phyloP scores from a whole-genome alignment of 2,329 filamentous ascomycete genomes.

The Exophiala sp. region DNA sequence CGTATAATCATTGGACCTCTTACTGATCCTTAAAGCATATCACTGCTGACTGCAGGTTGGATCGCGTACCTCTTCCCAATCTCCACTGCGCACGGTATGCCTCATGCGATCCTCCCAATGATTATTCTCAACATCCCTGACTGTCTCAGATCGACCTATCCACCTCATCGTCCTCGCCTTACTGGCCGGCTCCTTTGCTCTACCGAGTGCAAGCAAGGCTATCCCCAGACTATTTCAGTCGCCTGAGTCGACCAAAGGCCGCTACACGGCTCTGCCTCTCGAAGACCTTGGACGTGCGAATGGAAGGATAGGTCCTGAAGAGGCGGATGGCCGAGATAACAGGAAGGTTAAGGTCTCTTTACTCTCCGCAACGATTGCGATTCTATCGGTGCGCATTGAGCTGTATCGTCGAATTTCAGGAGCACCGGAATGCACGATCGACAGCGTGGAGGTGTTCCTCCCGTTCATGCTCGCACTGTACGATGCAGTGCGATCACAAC shows the following conservation, averaged over 20 bases:
- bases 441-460: slow-evolving; percentile 31
- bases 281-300: slow-evolving; percentile 12
- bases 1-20: background rate
- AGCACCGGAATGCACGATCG: slow-evolving; percentile 42
- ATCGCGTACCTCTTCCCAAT: slow-evolving; percentile 36
- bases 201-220: slow-evolving; percentile 38
- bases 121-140: background rate
- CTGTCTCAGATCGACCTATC: slow-evolving; percentile 43
- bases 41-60: slow-evolving; percentile 34
- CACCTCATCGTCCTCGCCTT: slow-evolving; percentile 43
- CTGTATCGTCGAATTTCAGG: slow-evolving; percentile 40
- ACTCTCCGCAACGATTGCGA: slow-evolving; percentile 23
- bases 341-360: slow-evolving; percentile 21
- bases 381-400: slow-evolving; percentile 36
- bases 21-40: slow-evolving; percentile 26
- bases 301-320: slow-evolving; percentile 6
- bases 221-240: slow-evolving; percentile 28
- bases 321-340: slow-evolving; percentile 1
- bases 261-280: slow-evolving; percentile 17
- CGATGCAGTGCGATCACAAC: slow-evolving; percentile 37
- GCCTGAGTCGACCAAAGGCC: background rate
- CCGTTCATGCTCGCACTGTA: slow-evolving; percentile 43
- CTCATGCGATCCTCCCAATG: background rate
- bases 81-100: slow-evolving; percentile 41
- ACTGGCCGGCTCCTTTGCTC: slow-evolving; percentile 37